These are phyloP conservation scores for Fulvia fulva DNA, from an alignment of 2,329 filamentous ascomycete species.

Conservation along the genomic window DNA sequence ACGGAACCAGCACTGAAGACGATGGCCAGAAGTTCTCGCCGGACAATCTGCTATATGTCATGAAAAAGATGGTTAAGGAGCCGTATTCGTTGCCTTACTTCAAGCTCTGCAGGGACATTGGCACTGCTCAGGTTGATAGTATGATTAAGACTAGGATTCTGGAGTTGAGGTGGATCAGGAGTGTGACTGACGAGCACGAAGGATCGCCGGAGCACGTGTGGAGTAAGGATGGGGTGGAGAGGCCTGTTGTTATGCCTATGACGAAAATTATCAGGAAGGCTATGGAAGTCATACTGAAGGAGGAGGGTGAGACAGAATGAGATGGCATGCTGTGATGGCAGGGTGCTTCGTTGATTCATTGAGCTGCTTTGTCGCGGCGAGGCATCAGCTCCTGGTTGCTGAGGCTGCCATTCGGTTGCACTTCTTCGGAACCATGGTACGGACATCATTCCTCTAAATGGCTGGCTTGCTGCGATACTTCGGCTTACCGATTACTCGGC, in stretches of 20 bases:
- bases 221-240: constrained; percentile 15
- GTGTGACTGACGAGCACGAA: constrained; percentile 11
- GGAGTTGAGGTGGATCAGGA: constrained; percentile 19
- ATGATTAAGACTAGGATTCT: constrained; percentile 21
- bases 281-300: constrained; percentile 18
- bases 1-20: constrained; percentile 10
- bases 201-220: constrained; percentile 13
- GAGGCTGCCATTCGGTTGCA: not conserved
- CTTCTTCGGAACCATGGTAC: not conserved
- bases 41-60: constrained; percentile 15
- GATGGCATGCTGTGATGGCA: too few species aligned
- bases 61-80: constrained; percentile 14
- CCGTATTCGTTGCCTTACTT: constrained; percentile 20
- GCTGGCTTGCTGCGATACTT: not conserved
- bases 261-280: constrained; percentile 17
- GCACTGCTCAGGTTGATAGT: constrained; percentile 14
- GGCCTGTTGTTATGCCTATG: constrained; percentile 18
- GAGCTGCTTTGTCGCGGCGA: too few species aligned
- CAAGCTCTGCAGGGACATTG: constrained; percentile 17
- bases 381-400: too few species aligned
- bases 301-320: constrained; percentile 3
- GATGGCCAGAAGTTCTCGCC: constrained; percentile 13
- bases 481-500: not conserved
- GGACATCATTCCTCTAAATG: not conserved
- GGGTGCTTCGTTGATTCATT: too few species aligned